Percentiles rank a stretch among this genome's conserved stretches.
These are phyloP conservation scores for Pleurotus ostreatus DNA, from an alignment of 768 basidiomycete genomes.

Conservation along the genomic window DNA sequence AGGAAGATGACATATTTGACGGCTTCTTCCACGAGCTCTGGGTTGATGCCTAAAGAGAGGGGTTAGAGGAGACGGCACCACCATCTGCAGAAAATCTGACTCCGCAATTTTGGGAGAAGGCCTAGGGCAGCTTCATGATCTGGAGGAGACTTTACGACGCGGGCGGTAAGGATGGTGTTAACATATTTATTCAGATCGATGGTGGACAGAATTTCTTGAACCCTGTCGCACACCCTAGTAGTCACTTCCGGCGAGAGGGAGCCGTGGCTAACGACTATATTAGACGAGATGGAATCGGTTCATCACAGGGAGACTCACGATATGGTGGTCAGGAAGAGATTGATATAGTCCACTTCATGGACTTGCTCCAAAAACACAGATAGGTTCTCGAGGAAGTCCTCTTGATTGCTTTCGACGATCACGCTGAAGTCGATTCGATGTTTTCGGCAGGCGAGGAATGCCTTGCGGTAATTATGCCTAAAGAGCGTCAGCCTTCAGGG, in stretches of 20 bases:
- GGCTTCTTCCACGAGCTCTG: constrained; percentile 87
- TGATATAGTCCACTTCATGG: constrained; percentile 86
- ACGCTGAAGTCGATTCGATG: constrained; percentile 90
- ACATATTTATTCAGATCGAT: constrained; percentile 76
- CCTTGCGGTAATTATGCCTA: constrained; percentile 79
- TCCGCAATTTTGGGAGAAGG: constrained; percentile 72
- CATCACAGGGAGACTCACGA: constrained; percentile 48
- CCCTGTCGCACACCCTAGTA: constrained; percentile 68
- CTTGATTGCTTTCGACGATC: constrained; percentile 79
- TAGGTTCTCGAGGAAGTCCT: constrained; percentile 59
- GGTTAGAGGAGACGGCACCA: constrained; percentile 4
- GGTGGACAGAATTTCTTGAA: constrained; percentile 68
- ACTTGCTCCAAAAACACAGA: constrained; percentile 78
- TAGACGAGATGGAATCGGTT: not conserved
- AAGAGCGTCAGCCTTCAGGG: not conserved
- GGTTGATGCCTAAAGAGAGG: constrained; percentile 41
- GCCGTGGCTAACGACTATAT: constrained; percentile 46
- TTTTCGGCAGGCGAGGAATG: constrained; percentile 87
- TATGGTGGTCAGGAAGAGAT: constrained; percentile 83
- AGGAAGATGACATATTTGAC: constrained; percentile 99
- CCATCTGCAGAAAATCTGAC: constrained; percentile 30
- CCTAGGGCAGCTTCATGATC: constrained; percentile 84
- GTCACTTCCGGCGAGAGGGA: constrained; percentile 54
- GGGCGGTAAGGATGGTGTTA: constrained; percentile 88
- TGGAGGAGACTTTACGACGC: constrained; percentile 88